Conservation (phyloP, 306 rosid species). For the Cucumis sativus region Cucumber_9930_V3 NC_026659.2:24584001-24584500, state of each 20-base stretch:
- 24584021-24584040: background rate
- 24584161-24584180: background rate
- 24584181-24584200: background rate
- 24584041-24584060: constrained; percentile 33
- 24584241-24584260: background rate
- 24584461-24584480: too few relatives aligned
- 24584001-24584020: background rate
- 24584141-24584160: background rate
- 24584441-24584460: too few relatives aligned
- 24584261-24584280: background rate
- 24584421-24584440: too few relatives aligned
- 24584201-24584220: background rate
- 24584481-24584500: too few relatives aligned
- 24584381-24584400: too few relatives aligned
- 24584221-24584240: background rate
- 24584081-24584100: background rate
- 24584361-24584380: too few relatives aligned
- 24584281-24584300: background rate
- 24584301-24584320: background rate
- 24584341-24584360: too few relatives aligned
- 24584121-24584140: background rate
- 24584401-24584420: too few relatives aligned
- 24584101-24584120: background rate
- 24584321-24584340: too few relatives aligned
- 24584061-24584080: too few relatives aligned